Evolutionary conservation across 2,329 filamentous ascomycete genomes (phyloP).

Genomic region (Bertia moriformis): DNA sequence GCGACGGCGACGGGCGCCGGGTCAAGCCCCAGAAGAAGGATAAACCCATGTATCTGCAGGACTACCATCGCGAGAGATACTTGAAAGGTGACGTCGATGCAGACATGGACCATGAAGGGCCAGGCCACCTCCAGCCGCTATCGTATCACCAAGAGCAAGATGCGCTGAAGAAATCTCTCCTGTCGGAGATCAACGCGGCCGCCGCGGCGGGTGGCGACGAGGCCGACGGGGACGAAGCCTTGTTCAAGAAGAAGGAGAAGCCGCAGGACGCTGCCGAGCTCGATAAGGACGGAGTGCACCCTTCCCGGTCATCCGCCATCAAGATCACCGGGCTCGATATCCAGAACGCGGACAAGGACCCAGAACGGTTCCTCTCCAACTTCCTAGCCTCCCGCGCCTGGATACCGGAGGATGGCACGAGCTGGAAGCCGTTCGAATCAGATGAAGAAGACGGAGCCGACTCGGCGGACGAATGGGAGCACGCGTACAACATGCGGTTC

Average conservation of each 20-base stretch:
- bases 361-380: slow-evolving; percentile 84
- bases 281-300: slow-evolving; percentile 37
- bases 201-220: slow-evolving; percentile 24
- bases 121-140: slow-evolving; percentile 39
- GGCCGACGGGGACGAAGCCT: slow-evolving; percentile 41
- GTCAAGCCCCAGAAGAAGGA: slow-evolving; percentile 33
- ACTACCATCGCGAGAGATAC: slow-evolving; percentile 89
- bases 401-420: slow-evolving; percentile 53
- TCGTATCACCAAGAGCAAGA: slow-evolving; percentile 75
- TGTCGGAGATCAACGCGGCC: too few relatives aligned
- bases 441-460: slow-evolving; percentile 64
- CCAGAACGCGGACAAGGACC: slow-evolving; percentile 68
- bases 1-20: slow-evolving; percentile 31
- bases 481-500: slow-evolving; percentile 90
- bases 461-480: slow-evolving; percentile 73
- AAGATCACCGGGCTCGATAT: slow-evolving; percentile 49
- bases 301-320: slow-evolving; percentile 30
- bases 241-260: slow-evolving; percentile 62
- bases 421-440: slow-evolving; percentile 75
- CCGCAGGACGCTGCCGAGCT: slow-evolving; percentile 14
- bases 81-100: slow-evolving; percentile 54
- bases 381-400: slow-evolving; percentile 88
- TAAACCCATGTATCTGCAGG: slow-evolving; percentile 71
- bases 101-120: slow-evolving; percentile 33
- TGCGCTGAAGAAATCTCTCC: slow-evolving; percentile 61